Evolutionary conservation across 2,329 filamentous ascomycete species (phyloP), one percentile per base, ranked within the genome.

Genomic region (Chaetomiaceae sp.): DNA sequence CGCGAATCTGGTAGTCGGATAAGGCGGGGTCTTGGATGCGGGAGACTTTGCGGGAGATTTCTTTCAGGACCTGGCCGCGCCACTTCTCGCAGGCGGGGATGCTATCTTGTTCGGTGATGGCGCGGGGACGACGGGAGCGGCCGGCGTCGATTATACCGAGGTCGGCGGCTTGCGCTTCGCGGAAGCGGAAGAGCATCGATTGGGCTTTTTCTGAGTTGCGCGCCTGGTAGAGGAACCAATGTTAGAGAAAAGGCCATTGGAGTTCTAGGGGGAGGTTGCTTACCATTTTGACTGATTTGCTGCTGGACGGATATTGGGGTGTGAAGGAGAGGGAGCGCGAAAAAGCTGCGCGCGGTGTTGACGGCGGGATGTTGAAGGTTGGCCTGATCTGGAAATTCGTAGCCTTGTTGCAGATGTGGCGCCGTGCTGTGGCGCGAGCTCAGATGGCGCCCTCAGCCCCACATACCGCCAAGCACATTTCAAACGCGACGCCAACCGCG

Each of bases 151-250:
- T 89, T 71, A 97, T 96, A 67, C 92, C 92, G 44, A 96, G 82
- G 74, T 96, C 91, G 60, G 91, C 90, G 61, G 92, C 92, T 82
- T 97, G 94, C 65, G 92, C 89, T 68, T 95, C 94, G 71, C 94
- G 90, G 79, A 99, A 99, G 79, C 94, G 92, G 78, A 96, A 99
- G 72, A 99, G 92, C 92, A 99, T 99, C 44, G 91, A 96, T 78
- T 99, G 94, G 66, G 94, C 92, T 73, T 97, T 99, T 81, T 97
- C 92, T 42, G 89, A 92, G 73, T 97, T 96, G 68, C 92, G 92
- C 68, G 92, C 91, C 92, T 91, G 63, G 34, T 3, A 22, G 15
- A 22, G 23, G 29, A 22, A 33, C 47, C 31, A 22, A 15, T 17
- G 22, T 19, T 31, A 5, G 12, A 11, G 29, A 17, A 6, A 12